A percentile compares a stretch with the other conserved stretches of the same genome.
Conservation (phyloP, 192 early-diverging fungal species). For the Geranomyces michiganensis region DNA sequence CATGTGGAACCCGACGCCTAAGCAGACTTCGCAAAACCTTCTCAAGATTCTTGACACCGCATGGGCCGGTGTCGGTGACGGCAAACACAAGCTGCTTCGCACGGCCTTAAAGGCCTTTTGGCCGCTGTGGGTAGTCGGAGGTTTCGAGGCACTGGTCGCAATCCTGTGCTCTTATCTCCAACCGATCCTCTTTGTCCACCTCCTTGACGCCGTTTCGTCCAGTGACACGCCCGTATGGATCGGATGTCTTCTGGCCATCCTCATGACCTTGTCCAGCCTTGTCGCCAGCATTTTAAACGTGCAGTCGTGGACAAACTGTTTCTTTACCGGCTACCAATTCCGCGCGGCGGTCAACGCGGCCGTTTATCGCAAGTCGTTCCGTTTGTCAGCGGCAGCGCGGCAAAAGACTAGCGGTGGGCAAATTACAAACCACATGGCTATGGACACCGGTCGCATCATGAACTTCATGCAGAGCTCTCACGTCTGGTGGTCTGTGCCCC, state of each 20-base stretch:
- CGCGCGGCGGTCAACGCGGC: constrained; percentile 51
- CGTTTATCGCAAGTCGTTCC: constrained; percentile 64
- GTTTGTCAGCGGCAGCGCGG: constrained; percentile 56
- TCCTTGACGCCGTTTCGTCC: background rate
- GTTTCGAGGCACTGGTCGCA: too few species aligned
- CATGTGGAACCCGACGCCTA: constrained; percentile 36
- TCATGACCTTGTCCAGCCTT: constrained; percentile 21
- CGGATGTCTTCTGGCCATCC: constrained; percentile 23
- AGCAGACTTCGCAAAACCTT: constrained; percentile 17
- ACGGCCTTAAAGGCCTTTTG: background rate
- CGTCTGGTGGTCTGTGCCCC: constrained; percentile 50
- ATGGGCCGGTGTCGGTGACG: constrained; percentile 22
- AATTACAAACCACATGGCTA: constrained; percentile 66
- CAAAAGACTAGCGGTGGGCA: constrained; percentile 62
- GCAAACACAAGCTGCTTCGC: constrained; percentile 11
- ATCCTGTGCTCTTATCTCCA: too few species aligned
- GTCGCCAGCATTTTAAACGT: constrained; percentile 20
- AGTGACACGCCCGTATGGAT: background rate
- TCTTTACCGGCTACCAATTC: constrained; percentile 30
- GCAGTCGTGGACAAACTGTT: constrained; percentile 25
- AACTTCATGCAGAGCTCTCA: constrained; percentile 41
- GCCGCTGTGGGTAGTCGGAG: too few species aligned
- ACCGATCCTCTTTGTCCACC: too few species aligned
- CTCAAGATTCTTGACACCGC: constrained; percentile 12
- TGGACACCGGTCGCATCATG: constrained; percentile 55